These are phyloP conservation scores for Calonectria pauciramosa DNA, from an alignment of 2,329 filamentous ascomycete genomes.

Conservation along the genomic window DNA sequence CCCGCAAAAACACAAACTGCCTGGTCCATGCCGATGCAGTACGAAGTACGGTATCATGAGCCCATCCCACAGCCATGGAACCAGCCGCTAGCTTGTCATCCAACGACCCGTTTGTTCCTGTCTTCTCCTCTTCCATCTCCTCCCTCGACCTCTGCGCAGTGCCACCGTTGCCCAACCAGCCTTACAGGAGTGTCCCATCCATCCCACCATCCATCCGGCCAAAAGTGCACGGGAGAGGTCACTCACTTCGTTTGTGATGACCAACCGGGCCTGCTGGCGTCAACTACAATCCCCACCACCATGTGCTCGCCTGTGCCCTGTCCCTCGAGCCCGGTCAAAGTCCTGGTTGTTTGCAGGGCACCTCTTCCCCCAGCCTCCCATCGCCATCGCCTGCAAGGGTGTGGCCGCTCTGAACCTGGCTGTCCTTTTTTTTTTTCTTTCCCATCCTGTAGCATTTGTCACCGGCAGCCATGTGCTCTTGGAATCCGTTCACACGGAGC, in stretches of 20 bases:
- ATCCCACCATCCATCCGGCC: constrained; percentile 12
- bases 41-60: constrained; percentile 25
- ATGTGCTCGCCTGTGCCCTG: constrained; percentile 14
- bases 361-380: constrained; percentile 13
- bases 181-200: constrained; percentile 17
- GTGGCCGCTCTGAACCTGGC: constrained; percentile 28
- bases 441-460: constrained; percentile 32
- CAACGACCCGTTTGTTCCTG: constrained; percentile 11
- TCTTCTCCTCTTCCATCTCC: constrained; percentile 22
- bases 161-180: constrained; percentile 21
- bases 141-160: constrained; percentile 20
- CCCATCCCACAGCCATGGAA: constrained; percentile 39
- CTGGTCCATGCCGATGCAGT: constrained; percentile 15
- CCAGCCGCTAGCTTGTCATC: constrained; percentile 13
- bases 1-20: constrained; percentile 4
- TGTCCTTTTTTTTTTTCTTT: constrained; percentile 5
- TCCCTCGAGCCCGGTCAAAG: constrained; percentile 8
- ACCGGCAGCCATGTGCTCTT: constrained; percentile 11
- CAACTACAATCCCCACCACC: constrained; percentile 1
- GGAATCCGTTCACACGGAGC: constrained; percentile 23
- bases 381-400: constrained; percentile 20
- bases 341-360: not conserved
- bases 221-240: constrained; percentile 8
- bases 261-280: not conserved
- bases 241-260: constrained; percentile 17